phyloP scores from a whole-genome alignment of 345 rosid species.

The Citrus glauca region DNA sequence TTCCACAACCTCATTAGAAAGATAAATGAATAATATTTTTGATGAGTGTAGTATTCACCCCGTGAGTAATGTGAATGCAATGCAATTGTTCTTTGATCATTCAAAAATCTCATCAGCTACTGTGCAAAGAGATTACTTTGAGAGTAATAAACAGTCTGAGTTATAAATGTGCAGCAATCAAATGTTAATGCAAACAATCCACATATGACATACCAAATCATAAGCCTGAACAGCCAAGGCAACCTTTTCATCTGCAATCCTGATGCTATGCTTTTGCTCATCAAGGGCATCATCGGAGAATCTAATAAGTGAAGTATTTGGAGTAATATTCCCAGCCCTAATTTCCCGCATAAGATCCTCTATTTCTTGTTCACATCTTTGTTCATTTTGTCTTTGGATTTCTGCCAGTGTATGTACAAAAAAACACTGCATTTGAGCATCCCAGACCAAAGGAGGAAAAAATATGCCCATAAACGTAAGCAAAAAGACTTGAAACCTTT shows the following conservation, averaged over 20 bases:
- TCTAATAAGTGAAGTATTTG: conserved; percentile 45
- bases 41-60: neutral
- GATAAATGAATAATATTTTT: neutral
- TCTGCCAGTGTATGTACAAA: conserved; percentile 34
- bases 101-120: neutral
- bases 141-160: neutral
- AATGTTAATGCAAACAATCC: neutral
- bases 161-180: neutral
- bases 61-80: neutral
- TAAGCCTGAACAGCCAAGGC: conserved; percentile 86
- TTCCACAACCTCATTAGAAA: neutral
- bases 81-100: neutral
- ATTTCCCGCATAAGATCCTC: conserved; percentile 68
- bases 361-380: conserved; percentile 80
- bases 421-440: neutral
- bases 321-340: conserved; percentile 51
- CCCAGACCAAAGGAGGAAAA: neutral
- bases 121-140: neutral
- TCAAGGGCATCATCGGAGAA: conserved; percentile 92
- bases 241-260: conserved; percentile 96
- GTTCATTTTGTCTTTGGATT: conserved; percentile 78
- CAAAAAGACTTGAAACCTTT: neutral
- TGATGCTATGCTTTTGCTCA: conserved; percentile 87
- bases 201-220: conserved; percentile 62
- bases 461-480: neutral